A percentile compares a stretch with the other conserved stretches of the same genome.
These are phyloP conservation scores for Polygonum aviculare DNA, from an alignment of 148 eudicot species.

Conservation along the genomic window DNA sequence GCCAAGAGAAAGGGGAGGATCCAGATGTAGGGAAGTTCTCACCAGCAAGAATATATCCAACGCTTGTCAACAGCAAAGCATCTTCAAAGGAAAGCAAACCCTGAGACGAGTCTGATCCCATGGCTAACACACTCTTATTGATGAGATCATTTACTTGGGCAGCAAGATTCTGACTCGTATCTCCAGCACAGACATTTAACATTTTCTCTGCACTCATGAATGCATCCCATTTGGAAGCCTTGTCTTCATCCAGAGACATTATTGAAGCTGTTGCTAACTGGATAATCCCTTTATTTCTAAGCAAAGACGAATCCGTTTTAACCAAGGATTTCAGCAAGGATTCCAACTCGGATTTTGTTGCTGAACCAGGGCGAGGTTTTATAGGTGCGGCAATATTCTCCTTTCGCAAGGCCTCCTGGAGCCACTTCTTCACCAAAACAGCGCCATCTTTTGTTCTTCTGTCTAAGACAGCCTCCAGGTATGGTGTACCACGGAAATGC, in stretches of 20 bases:
- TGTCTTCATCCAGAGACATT: conserved; percentile 55
- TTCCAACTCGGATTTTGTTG: conserved; percentile 60
- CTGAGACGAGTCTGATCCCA: conserved; percentile 27
- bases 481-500: conserved; percentile 76
- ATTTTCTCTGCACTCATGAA: conserved; percentile 92
- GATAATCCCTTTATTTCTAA: conserved; percentile 80
- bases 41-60: conserved; percentile 87
- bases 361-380: conserved; percentile 65
- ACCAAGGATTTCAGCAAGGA: conserved; percentile 59
- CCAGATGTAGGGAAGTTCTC: conserved; percentile 91
- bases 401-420: conserved; percentile 73
- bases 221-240: conserved; percentile 83
- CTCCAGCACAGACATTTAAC: conserved; percentile 75
- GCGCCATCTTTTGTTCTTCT: conserved; percentile 79
- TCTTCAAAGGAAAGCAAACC: conserved; percentile 73
- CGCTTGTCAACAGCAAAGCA: conserved; percentile 62
- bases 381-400: conserved; percentile 59
- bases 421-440: conserved; percentile 81
- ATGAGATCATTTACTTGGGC: conserved; percentile 87
- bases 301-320: conserved; percentile 49
- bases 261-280: conserved; percentile 72
- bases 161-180: conserved; percentile 94
- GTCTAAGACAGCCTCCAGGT: conserved; percentile 72
- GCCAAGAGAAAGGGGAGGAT: conserved; percentile 96
- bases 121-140: conserved; percentile 59